Conservation (phyloP, 352 stramenopile genomes). For the Pythium apleroticum region DNA sequence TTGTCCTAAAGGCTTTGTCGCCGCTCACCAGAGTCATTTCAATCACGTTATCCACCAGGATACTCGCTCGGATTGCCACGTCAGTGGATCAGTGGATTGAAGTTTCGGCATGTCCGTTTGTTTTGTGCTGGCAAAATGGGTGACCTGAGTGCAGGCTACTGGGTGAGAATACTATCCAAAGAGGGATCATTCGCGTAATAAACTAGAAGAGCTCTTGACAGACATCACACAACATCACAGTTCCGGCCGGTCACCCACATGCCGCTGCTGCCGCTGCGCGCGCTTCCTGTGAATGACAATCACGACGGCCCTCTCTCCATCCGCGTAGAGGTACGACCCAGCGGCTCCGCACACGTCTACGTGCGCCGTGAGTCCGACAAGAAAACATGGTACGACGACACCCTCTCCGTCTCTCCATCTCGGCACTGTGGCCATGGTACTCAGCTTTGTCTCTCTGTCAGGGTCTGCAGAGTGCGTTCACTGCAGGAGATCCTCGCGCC, state of each 20-base stretch:
- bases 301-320: not conserved
- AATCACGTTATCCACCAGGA: too few relatives aligned
- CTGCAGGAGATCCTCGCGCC: constrained; percentile 20
- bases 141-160: too few relatives aligned
- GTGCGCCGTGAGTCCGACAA: constrained; percentile 2
- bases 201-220: not conserved
- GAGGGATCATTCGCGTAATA: not conserved
- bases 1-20: too few relatives aligned
- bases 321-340: not conserved
- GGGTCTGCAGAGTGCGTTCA: constrained; percentile 5
- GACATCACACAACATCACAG: too few relatives aligned
- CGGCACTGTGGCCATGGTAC: too few relatives aligned
- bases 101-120: too few relatives aligned
- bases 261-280: constrained; percentile 1
- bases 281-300: not conserved
- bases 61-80: too few relatives aligned
- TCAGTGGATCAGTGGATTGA: too few relatives aligned
- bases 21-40: too few relatives aligned
- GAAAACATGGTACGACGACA: constrained; percentile 15
- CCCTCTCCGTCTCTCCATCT: not conserved
- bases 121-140: too few relatives aligned
- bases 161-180: not conserved
- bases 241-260: too few relatives aligned
- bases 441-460: not conserved
- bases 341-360: not conserved